Evolutionary conservation across 163 green algal species (phyloP).

Genomic region (Chloromonas sp.): DNA sequence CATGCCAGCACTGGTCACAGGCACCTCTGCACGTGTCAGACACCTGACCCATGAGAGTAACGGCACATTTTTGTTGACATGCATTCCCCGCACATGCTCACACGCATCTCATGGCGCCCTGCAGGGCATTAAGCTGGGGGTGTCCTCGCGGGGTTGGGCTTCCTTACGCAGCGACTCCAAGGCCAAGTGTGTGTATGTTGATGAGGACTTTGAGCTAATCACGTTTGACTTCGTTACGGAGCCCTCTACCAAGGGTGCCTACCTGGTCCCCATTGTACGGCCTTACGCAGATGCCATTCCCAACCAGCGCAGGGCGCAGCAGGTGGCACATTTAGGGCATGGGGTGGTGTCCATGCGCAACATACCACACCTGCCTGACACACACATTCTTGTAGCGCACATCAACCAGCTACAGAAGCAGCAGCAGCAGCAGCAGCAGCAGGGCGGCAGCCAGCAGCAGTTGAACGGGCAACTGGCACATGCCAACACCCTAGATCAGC

Average conservation of each 20-base stretch:
- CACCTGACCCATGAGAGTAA: too few relatives aligned
- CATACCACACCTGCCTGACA: constrained; percentile 22
- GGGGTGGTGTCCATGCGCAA: constrained; percentile 36
- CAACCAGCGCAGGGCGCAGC: constrained; percentile 27
- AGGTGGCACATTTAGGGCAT: constrained; percentile 32
- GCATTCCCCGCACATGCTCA: too few relatives aligned
- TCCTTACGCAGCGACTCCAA: constrained; percentile 40
- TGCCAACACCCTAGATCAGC: constrained; percentile 21
- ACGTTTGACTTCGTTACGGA: constrained; percentile 69
- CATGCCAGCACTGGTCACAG: too few relatives aligned
- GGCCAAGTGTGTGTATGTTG: constrained; percentile 43
- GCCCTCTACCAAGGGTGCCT: constrained; percentile 48
- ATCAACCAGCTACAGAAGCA: constrained; percentile 27
- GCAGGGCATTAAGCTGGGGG: constrained; percentile 56
- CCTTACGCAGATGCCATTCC: constrained; percentile 26
- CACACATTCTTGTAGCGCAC: constrained; percentile 17
- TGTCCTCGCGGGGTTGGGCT: constrained; percentile 57
- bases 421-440: background rate
- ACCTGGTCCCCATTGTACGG: constrained; percentile 39
- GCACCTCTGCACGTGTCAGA: too few relatives aligned
- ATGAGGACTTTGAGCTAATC: constrained; percentile 67
- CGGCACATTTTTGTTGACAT: too few relatives aligned
- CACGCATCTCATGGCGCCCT: too few relatives aligned
- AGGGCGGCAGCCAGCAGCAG: background rate
- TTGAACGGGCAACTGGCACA: background rate